These are phyloP conservation scores for Cladobotryum mycophilum DNA, from an alignment of 2,329 filamentous ascomycete genomes.

Conservation along the genomic window DNA sequence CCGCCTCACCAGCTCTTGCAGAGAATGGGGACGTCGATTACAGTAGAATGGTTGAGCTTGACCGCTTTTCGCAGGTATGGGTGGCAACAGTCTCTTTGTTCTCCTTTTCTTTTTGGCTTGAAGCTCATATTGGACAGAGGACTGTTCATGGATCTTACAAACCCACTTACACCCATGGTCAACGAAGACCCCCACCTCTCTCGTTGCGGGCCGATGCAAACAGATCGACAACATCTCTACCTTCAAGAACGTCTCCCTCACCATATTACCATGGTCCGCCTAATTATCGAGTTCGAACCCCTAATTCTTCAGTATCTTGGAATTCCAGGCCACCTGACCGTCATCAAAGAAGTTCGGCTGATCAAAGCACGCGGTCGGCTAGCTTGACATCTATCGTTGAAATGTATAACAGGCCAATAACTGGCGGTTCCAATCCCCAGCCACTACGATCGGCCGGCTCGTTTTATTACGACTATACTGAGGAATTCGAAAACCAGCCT, in stretches of 20 bases:
- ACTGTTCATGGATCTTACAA: conserved; percentile 38
- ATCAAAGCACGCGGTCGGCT: conserved; percentile 35
- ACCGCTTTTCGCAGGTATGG: conserved; percentile 41
- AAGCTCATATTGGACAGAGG: conserved; percentile 30
- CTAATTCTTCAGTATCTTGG: conserved; percentile 27
- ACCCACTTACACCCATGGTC: conserved; percentile 28
- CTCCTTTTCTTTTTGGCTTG: not conserved
- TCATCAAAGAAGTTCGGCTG: conserved; percentile 29
- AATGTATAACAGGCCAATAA: conserved; percentile 34
- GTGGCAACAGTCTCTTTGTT: not conserved
- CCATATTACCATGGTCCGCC: conserved; percentile 17
- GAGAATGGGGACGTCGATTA: conserved; percentile 44
- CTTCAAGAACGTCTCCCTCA: conserved; percentile 23
- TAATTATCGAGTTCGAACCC: conserved; percentile 28
- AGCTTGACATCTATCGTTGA: conserved; percentile 47
- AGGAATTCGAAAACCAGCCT: conserved; percentile 38
- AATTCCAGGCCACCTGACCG: conserved; percentile 25
- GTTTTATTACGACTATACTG: conserved; percentile 49
- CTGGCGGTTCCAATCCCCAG: conserved; percentile 21
- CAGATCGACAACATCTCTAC: conserved; percentile 35
- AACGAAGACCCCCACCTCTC: conserved; percentile 32
- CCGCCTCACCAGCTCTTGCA: conserved; percentile 43
- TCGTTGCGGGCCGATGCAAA: conserved; percentile 35
- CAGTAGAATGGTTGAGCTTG: conserved; percentile 44
- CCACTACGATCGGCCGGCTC: conserved; percentile 27